phyloP scores from a whole-genome alignment of 2,329 filamentous ascomycete species.

The Keithomyces neogunnii region DNA sequence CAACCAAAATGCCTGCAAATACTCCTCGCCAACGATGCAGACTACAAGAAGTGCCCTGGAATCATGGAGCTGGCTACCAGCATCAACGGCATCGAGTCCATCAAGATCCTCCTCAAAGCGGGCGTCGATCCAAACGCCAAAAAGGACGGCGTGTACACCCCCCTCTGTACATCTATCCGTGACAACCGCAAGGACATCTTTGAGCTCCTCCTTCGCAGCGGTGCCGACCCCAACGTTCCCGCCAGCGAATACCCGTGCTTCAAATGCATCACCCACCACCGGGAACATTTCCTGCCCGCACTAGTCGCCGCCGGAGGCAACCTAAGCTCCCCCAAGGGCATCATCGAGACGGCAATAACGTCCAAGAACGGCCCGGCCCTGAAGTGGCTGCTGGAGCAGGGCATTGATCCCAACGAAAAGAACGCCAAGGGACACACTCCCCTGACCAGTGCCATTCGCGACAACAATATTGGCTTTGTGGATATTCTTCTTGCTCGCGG shows the following conservation, averaged over 20 bases:
- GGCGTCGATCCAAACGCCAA: slow-evolving; percentile 53
- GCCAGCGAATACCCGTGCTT: slow-evolving; percentile 58
- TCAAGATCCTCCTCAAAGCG: slow-evolving; percentile 47
- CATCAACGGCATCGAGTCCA: slow-evolving; percentile 55
- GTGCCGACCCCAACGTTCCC: slow-evolving; percentile 54
- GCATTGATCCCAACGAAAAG: slow-evolving; percentile 52
- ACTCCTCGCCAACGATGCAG: slow-evolving; percentile 50
- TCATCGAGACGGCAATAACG: slow-evolving; percentile 55
- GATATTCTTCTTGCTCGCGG: slow-evolving; percentile 49
- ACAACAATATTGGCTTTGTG: slow-evolving; percentile 50
- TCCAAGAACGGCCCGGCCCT: slow-evolving; percentile 54
- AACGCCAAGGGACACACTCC: slow-evolving; percentile 50
- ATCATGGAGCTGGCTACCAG: slow-evolving; percentile 57
- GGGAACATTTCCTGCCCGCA: slow-evolving; percentile 50
- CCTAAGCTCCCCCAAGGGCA: slow-evolving; percentile 51
- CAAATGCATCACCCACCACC: slow-evolving; percentile 60
- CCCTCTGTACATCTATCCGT: slow-evolving; percentile 59
- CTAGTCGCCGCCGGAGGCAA: slow-evolving; percentile 54
- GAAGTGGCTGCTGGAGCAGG: slow-evolving; percentile 51
- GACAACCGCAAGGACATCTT: slow-evolving; percentile 57
- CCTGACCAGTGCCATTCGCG: slow-evolving; percentile 56
- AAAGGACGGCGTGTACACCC: slow-evolving; percentile 60
- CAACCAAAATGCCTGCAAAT: slow-evolving; percentile 49
- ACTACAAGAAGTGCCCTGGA: slow-evolving; percentile 50
- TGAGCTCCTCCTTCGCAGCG: slow-evolving; percentile 44